Percentiles rank a stretch among this genome's conserved stretches.
Conservation (phyloP, 306 rosid species). For the Arachis hypogaea region DNA sequence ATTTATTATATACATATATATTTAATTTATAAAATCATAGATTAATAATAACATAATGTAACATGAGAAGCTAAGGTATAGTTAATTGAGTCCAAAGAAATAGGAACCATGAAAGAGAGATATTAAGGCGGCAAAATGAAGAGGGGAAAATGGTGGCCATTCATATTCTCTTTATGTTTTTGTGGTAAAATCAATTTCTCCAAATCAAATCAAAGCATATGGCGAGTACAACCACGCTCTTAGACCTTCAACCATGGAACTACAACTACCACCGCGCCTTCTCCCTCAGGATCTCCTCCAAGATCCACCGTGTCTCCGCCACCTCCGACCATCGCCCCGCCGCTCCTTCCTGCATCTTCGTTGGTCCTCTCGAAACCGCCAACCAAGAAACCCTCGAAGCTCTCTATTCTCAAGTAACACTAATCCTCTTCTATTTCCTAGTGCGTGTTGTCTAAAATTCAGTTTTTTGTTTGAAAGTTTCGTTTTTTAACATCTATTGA, state of each 20-base stretch:
- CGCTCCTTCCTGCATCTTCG: slow-evolving; percentile 72
- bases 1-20: too few relatives aligned
- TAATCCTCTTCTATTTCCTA: background rate
- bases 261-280: slow-evolving; percentile 36
- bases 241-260: slow-evolving; percentile 44
- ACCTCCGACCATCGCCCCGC: slow-evolving; percentile 43
- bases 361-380: slow-evolving; percentile 85
- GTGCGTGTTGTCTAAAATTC: background rate
- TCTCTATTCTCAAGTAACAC: slow-evolving; percentile 57
- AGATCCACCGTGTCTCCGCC: slow-evolving; percentile 42
- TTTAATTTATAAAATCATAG: too few relatives aligned
- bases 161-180: background rate
- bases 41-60: too few relatives aligned
- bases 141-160: background rate
- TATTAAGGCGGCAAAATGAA: background rate
- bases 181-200: too few relatives aligned
- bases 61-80: too few relatives aligned
- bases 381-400: slow-evolving; percentile 87
- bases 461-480: too few relatives aligned
- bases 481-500: background rate
- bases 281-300: slow-evolving; percentile 55
- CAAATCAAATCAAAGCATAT: slow-evolving; percentile 32
- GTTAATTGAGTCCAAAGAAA: too few relatives aligned
- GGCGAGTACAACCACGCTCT: slow-evolving; percentile 59
- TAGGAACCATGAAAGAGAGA: background rate